phyloP scores from a whole-genome alignment of 345 rosid genomes.

The Eutrema japonicum region DNA sequence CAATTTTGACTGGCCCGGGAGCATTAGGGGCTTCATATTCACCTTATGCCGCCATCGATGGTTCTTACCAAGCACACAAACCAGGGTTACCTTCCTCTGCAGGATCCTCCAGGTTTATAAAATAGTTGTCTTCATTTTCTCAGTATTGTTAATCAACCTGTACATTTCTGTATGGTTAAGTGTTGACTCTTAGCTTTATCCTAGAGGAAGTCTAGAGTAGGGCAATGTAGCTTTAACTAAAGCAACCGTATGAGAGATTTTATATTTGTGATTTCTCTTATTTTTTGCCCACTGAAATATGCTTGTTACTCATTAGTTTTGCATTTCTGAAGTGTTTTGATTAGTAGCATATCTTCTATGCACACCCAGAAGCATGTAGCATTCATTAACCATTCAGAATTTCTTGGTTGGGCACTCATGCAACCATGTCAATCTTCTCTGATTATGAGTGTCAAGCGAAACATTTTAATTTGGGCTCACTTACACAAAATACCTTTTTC shows the following conservation, averaged over 20 bases:
- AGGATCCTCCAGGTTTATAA: slow-evolving; percentile 64
- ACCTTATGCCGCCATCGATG: slow-evolving; percentile 74
- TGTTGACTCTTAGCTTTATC: slow-evolving; percentile 1
- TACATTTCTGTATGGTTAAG: neutral
- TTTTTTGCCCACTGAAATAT: neutral
- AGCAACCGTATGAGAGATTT: slow-evolving; percentile 8
- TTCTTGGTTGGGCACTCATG: slow-evolving; percentile 8
- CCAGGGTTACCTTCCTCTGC: slow-evolving; percentile 59
- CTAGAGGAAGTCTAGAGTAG: neutral
- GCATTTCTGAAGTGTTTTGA: neutral
- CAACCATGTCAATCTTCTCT: neutral
- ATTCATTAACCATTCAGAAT: neutral
- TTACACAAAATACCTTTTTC: neutral
- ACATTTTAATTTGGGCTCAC: neutral
- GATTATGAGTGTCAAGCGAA: neutral
- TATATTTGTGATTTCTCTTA: neutral
- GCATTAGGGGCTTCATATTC: slow-evolving; percentile 78
- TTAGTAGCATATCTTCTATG: neutral
- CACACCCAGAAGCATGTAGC: neutral
- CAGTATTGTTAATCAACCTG: neutral
- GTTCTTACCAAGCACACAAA: slow-evolving; percentile 66
- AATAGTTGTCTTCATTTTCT: neutral
- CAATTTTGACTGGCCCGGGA: slow-evolving; percentile 85
- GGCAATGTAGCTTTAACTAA: slow-evolving; percentile 10
- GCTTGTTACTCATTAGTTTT: slow-evolving; percentile 4